A percentile compares a stretch with the other conserved stretches of the same genome.
phyloP scores from a whole-genome alignment of 2,329 filamentous ascomycete species.

The Neonectria hederae region DNA sequence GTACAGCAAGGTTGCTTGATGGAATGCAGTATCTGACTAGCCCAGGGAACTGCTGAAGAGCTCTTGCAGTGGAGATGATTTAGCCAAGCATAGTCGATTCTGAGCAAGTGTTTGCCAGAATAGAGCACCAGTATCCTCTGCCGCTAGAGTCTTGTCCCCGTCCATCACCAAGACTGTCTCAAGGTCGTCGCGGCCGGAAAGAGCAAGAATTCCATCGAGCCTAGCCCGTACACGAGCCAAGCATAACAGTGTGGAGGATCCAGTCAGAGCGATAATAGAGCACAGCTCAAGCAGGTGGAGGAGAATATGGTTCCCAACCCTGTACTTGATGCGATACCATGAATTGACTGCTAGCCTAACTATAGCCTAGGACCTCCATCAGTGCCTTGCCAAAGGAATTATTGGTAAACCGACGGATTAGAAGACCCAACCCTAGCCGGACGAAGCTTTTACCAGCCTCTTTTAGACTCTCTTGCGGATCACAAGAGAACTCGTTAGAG shows the following conservation, averaged over 20 bases:
- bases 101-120: constrained; percentile 56
- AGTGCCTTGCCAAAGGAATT: background rate
- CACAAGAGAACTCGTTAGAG: background rate
- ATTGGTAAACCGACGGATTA: background rate
- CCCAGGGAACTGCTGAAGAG: constrained; percentile 58
- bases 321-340: background rate
- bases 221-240: constrained; percentile 36
- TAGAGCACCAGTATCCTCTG: constrained; percentile 58
- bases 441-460: background rate
- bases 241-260: background rate
- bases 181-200: constrained; percentile 38
- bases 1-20: constrained; percentile 62
- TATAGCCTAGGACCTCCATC: background rate
- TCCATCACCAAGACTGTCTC: constrained; percentile 65
- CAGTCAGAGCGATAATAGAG: no score
- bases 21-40: constrained; percentile 65
- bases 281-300: no score
- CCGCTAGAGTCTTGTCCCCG: constrained; percentile 64
- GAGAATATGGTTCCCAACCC: background rate
- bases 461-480: background rate
- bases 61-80: constrained; percentile 47
- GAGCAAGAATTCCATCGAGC: constrained; percentile 48
- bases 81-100: background rate
- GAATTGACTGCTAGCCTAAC: background rate
- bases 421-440: background rate